These are phyloP conservation scores for Brassica juncea DNA, from an alignment of 345 rosid species.

Conservation along the genomic window DNA sequence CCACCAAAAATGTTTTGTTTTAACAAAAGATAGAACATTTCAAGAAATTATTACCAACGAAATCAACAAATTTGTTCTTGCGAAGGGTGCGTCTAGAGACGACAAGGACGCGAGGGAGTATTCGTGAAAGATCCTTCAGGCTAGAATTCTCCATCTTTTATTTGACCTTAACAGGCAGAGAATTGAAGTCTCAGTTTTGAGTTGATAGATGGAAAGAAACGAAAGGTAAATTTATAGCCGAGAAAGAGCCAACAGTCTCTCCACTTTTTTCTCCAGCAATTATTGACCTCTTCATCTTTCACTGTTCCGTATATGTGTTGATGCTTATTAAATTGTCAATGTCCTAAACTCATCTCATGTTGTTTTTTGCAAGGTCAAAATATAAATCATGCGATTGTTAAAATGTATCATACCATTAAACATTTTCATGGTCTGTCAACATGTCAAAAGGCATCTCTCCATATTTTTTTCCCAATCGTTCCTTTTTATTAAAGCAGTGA, in stretches of 20 bases:
- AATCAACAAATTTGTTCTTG: constrained; percentile 88
- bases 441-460: neutral
- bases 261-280: neutral
- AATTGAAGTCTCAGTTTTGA: constrained; percentile 5
- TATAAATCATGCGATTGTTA: neutral
- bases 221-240: constrained; percentile 10
- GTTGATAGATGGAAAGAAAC: neutral
- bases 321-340: neutral
- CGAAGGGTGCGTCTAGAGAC: constrained; percentile 85
- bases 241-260: neutral
- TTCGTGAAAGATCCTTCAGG: constrained; percentile 51
- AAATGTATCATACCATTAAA: neutral
- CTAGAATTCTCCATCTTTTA: constrained; percentile 31
- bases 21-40: neutral
- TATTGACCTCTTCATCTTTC: neutral
- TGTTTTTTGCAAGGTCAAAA: neutral
- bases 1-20: neutral
- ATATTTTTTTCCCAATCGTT: neutral
- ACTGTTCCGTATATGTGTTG: neutral
- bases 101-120: constrained; percentile 82
- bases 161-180: neutral
- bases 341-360: constrained; percentile 6
- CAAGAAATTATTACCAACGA: constrained; percentile 55
- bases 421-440: neutral
- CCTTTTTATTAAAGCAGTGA: neutral